These are phyloP conservation scores for Lachnellula hyalina DNA, from an alignment of 2,329 filamentous ascomycete genomes.

Conservation along the genomic window DNA sequence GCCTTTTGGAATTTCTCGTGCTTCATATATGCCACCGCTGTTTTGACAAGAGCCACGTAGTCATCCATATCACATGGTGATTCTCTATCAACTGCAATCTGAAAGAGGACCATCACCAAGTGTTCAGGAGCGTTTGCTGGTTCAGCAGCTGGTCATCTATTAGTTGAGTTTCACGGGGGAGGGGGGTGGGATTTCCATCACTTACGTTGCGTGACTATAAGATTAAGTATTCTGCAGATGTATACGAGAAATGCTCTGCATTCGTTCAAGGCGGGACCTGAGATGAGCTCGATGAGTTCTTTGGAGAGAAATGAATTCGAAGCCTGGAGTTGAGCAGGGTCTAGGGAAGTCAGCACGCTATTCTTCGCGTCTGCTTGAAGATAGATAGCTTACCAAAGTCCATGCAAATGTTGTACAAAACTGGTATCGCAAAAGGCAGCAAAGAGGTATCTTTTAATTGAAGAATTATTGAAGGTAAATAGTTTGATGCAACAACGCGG, in stretches of 20 bases:
- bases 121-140: constrained; percentile 34
- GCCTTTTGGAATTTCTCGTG: constrained; percentile 46
- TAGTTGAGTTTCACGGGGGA: constrained; percentile 1
- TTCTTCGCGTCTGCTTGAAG: neutral
- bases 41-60: constrained; percentile 47
- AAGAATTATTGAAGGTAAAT: constrained; percentile 43
- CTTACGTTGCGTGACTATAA: constrained; percentile 48
- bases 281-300: constrained; percentile 45
- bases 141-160: constrained; percentile 24
- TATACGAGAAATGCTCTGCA: constrained; percentile 43
- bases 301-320: constrained; percentile 47
- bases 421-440: constrained; percentile 51
- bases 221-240: constrained; percentile 51
- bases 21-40: constrained; percentile 52
- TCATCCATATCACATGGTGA: constrained; percentile 46
- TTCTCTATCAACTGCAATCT: constrained; percentile 39
- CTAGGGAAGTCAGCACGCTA: constrained; percentile 34
- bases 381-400: constrained; percentile 49
- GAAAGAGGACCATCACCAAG: constrained; percentile 46
- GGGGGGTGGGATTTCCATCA: neutral
- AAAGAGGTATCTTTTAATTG: constrained; percentile 42
- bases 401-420: constrained; percentile 57
- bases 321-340: constrained; percentile 48
- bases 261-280: constrained; percentile 38
- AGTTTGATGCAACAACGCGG: constrained; percentile 45